Percentiles rank a stretch among this genome's conserved stretches.
These are phyloP conservation scores for Arthrobotrys conoides DNA, from an alignment of 2,329 filamentous ascomycete genomes.

Conservation along the genomic window DNA sequence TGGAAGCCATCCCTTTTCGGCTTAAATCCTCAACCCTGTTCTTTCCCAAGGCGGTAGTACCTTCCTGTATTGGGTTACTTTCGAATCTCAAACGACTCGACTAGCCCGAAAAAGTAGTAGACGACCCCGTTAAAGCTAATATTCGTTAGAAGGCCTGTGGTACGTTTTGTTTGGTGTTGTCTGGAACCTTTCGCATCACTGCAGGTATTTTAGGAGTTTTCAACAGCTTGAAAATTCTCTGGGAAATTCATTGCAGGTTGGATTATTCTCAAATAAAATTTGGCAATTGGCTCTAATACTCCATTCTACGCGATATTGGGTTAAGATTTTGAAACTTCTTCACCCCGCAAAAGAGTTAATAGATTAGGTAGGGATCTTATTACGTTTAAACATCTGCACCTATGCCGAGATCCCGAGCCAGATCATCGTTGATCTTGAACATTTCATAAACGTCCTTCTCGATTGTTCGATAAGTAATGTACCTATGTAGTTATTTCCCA, in stretches of 20 bases:
- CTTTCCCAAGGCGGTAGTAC: neutral
- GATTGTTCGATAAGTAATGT: slow-evolving; percentile 9
- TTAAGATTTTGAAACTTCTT: neutral
- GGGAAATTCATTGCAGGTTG: too few species aligned
- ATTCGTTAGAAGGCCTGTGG: neutral
- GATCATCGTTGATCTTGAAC: neutral
- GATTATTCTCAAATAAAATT: too few species aligned
- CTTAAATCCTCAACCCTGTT: neutral
- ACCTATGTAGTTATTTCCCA: slow-evolving; percentile 17
- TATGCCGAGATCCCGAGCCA: slow-evolving; percentile 28
- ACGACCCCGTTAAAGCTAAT: neutral
- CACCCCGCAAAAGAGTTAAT: neutral
- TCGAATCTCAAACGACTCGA: neutral
- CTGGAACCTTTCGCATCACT: slow-evolving; percentile 8
- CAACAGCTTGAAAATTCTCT: neutral
- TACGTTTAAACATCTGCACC: neutral
- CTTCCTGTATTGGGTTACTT: slow-evolving; percentile 17
- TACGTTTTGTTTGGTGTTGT: slow-evolving; percentile 27
- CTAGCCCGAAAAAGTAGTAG: neutral
- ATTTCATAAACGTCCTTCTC: neutral
- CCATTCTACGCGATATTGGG: too few species aligned
- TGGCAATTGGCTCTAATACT: too few species aligned
- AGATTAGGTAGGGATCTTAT: neutral
- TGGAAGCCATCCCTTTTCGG: neutral
- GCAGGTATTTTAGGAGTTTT: slow-evolving; percentile 12